Percentiles rank a stretch among this genome's conserved stretches.
Evolutionary conservation across 306 rosid genomes (phyloP).

Genomic region (Lotus japonicus): DNA sequence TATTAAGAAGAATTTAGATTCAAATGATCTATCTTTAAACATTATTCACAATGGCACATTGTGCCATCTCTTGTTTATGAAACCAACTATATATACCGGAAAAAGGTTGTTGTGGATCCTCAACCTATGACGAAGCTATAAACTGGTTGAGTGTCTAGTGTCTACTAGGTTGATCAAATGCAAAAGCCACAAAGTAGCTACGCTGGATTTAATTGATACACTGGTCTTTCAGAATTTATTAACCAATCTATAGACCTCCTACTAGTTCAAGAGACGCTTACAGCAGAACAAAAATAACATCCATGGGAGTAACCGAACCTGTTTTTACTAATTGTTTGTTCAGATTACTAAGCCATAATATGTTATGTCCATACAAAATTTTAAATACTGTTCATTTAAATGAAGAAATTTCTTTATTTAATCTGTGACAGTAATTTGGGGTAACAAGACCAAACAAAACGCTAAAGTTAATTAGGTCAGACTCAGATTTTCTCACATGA

Average conservation of each 20-base stretch:
- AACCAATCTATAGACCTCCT: not conserved
- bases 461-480: not conserved
- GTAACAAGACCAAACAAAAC: not conserved
- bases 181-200: slow-evolving; percentile 3
- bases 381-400: not conserved
- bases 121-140: not conserved
- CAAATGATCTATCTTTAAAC: too few relatives aligned
- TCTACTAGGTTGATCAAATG: not conserved
- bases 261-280: not conserved
- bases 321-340: not conserved
- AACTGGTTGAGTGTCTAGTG: not conserved
- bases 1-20: too few relatives aligned
- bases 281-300: not conserved
- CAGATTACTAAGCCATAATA: not conserved
- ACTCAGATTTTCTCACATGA: not conserved
- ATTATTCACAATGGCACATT: too few relatives aligned
- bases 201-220: not conserved
- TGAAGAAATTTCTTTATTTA: not conserved
- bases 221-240: not conserved
- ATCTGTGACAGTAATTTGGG: not conserved
- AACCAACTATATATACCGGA: too few relatives aligned
- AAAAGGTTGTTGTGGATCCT: not conserved
- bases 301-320: not conserved
- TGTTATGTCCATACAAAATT: not conserved
- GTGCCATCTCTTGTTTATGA: too few relatives aligned